phyloP scores from a whole-genome alignment of 345 rosid species.

The Boechera retrofracta region DNA sequence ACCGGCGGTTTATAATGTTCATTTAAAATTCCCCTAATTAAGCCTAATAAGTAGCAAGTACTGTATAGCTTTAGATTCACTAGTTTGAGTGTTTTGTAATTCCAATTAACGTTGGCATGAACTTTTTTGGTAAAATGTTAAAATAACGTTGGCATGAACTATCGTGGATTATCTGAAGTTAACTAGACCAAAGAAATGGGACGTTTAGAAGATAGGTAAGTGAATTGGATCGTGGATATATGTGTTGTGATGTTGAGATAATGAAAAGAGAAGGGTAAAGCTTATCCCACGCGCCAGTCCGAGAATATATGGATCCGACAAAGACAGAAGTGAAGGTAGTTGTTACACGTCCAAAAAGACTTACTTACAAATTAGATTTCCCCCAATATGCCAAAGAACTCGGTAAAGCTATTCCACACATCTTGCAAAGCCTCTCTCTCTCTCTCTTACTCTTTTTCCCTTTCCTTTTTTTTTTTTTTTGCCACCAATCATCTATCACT shows the following conservation, averaged over 20 bases:
- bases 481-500: conserved; percentile 7
- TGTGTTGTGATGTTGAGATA: background rate
- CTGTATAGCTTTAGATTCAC: no score
- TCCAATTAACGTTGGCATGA: no score
- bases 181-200: background rate
- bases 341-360: conserved; percentile 34
- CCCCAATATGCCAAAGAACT: conserved; percentile 36
- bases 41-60: no score
- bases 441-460: background rate
- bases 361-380: conserved; percentile 31
- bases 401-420: conserved; percentile 39
- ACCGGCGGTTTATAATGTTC: no score
- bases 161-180: no score
- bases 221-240: conserved; percentile 3
- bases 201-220: background rate
- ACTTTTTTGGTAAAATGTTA: no score
- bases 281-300: conserved; percentile 31
- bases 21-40: no score
- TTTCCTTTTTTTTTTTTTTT: background rate
- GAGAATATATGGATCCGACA: conserved; percentile 39
- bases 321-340: conserved; percentile 45
- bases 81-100: no score
- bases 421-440: conserved; percentile 17
- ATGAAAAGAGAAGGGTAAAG: conserved; percentile 17
- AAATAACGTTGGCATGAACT: no score